phyloP scores from a whole-genome alignment of 768 basidiomycete genomes.

The Russula sp. region DNA sequence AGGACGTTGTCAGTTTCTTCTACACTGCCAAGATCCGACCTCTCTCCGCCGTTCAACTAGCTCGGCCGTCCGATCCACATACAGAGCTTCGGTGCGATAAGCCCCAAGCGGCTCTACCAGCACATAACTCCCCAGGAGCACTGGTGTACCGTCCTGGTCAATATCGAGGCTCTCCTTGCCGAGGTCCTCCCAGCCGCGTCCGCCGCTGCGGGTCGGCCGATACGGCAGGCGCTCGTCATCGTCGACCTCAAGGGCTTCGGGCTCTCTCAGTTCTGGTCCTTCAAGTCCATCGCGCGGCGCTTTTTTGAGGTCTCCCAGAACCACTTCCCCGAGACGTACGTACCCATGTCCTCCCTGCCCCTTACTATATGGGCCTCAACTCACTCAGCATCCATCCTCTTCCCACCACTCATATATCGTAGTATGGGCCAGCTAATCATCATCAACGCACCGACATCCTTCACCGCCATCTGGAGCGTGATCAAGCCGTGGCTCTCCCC shows the following conservation, averaged over 20 bases:
- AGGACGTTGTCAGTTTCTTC: neutral
- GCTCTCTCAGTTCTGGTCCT: slow-evolving; percentile 66
- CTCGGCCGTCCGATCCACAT: slow-evolving; percentile 68
- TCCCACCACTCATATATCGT: no score
- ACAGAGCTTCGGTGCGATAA: slow-evolving; percentile 53
- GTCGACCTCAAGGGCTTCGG: slow-evolving; percentile 67
- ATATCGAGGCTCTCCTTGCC: slow-evolving; percentile 53
- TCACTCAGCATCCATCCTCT: neutral
- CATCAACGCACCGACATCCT: slow-evolving; percentile 65
- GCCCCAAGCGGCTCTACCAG: slow-evolving; percentile 50
- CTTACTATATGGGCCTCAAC: neutral
- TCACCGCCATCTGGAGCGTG: slow-evolving; percentile 63
- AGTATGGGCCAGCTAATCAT: slow-evolving; percentile 71
- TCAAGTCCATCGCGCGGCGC: slow-evolving; percentile 52
- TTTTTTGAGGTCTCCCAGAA: slow-evolving; percentile 74
- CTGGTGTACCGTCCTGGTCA: slow-evolving; percentile 55
- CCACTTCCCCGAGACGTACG: slow-evolving; percentile 71
- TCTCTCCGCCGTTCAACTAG: slow-evolving; percentile 27
- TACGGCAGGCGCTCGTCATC: slow-evolving; percentile 53
- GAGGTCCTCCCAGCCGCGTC: slow-evolving; percentile 63
- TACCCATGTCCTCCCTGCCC: neutral
- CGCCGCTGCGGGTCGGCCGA: slow-evolving; percentile 42
- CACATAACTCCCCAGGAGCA: slow-evolving; percentile 45
- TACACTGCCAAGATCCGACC: neutral
- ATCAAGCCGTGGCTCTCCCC: slow-evolving; percentile 69